Percentiles rank a stretch among this genome's conserved stretches.
phyloP scores from a whole-genome alignment of 106 monocot species.

The Allium fistulosum region DNA sequence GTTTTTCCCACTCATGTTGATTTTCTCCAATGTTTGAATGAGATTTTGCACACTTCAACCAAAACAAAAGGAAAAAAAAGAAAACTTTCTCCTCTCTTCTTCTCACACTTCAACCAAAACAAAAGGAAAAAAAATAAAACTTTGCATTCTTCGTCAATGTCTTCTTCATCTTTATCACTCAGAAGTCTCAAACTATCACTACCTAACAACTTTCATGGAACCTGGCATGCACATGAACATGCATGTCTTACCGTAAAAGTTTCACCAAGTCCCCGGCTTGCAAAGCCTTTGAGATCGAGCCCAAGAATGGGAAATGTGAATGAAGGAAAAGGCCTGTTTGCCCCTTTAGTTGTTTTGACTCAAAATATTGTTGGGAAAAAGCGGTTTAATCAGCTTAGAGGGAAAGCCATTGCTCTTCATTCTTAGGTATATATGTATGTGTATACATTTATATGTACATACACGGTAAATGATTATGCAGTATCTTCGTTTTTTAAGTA shows the following conservation, averaged over 20 bases:
- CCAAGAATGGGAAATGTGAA: constrained; percentile 79
- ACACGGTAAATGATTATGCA: background rate
- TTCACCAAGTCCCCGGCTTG: background rate
- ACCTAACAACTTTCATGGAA: constrained; percentile 3
- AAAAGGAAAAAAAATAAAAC: background rate
- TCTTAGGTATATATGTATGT: constrained; percentile 49
- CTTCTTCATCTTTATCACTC: background rate
- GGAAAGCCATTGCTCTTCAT: constrained; percentile 93
- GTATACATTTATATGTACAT: background rate
- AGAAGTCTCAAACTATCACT: background rate
- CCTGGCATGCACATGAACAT: background rate
- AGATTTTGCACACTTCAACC: too few relatives aligned
- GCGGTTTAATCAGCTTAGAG: constrained; percentile 87
- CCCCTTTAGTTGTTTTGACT: constrained; percentile 58
- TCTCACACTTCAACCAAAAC: background rate
- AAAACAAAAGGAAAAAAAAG: too few relatives aligned
- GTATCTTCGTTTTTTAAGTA: too few relatives aligned
- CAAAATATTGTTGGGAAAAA: constrained; percentile 73
- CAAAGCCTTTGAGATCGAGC: constrained; percentile 26
- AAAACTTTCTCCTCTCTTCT: background rate
- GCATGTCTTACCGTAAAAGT: background rate
- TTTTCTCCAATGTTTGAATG: too few relatives aligned
- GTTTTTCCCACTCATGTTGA: too few relatives aligned
- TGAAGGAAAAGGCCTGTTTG: constrained; percentile 82
- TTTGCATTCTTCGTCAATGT: background rate